phyloP scores from a whole-genome alignment of 1,284 basidiomycete species.

The Ceratobasidium theobromae region DNA sequence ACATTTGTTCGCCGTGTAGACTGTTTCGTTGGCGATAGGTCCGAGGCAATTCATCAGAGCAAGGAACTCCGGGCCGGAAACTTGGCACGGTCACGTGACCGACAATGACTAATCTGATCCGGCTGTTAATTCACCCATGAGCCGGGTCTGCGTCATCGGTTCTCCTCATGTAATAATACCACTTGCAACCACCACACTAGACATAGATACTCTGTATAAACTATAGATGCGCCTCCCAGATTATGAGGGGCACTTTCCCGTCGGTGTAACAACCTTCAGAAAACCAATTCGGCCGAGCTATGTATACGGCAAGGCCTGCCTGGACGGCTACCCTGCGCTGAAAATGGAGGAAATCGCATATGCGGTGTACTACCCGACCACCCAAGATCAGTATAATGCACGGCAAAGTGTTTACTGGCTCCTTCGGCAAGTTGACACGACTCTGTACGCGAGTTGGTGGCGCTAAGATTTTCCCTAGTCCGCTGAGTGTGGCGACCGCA shows the following conservation, averaged over 20 bases:
- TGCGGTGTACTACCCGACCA: constrained; percentile 32
- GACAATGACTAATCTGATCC: too few species aligned
- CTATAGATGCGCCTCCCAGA: constrained; percentile 26
- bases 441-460: neutral
- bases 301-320: constrained; percentile 26
- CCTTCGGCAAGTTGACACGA: constrained; percentile 17
- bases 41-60: too few species aligned
- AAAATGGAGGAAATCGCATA: constrained; percentile 33
- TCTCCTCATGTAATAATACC: neutral
- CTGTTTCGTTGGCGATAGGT: neutral
- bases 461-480: constrained; percentile 9
- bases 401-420: constrained; percentile 16
- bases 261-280: constrained; percentile 17
- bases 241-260: constrained; percentile 20
- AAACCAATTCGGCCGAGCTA: constrained; percentile 13
- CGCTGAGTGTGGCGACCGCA: constrained; percentile 28
- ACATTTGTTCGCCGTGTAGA: too few species aligned
- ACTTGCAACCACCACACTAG: neutral
- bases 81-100: neutral
- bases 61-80: neutral
- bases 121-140: neutral
- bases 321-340: constrained; percentile 32
- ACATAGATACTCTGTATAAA: neutral
- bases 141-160: neutral
- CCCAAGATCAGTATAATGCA: constrained; percentile 4